Conservation (phyloP, 2,329 filamentous ascomycete species). For the Knoxdaviesia capensis region DNA sequence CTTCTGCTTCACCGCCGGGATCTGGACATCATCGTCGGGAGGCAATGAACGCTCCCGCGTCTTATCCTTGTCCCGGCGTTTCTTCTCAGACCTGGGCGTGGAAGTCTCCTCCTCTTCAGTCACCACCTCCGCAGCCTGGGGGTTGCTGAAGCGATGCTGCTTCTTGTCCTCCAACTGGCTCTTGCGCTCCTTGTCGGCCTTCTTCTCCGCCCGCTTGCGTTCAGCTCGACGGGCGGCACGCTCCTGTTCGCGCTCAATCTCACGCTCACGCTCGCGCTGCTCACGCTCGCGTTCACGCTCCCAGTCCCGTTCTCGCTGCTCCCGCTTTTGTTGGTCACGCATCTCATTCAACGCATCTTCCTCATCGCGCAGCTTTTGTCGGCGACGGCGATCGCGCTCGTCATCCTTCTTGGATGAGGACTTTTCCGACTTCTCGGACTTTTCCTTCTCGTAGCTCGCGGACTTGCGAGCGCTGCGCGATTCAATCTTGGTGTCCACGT, state of each 20-base stretch:
- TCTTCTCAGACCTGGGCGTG: conserved; percentile 14
- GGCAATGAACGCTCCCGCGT: conserved; percentile 13
- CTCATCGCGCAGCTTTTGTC: conserved; percentile 5
- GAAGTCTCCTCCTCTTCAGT: conserved; percentile 8
- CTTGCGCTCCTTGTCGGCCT: conserved; percentile 17
- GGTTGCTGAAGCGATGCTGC: conserved; percentile 8
- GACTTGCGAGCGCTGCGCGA: conserved; percentile 21
- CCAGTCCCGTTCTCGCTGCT: conserved; percentile 14
- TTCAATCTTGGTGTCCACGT: conserved; percentile 16
- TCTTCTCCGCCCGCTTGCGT: conserved; percentile 12
- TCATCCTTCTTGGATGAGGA: conserved; percentile 6
- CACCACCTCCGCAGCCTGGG: conserved; percentile 15
- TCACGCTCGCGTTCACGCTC: conserved; percentile 12
- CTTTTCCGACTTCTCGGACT: conserved; percentile 17
- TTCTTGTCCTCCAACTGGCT: conserved; percentile 16
- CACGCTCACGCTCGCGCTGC: conserved; percentile 5
- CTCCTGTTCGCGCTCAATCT: conserved; percentile 9
- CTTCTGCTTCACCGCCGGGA: conserved; percentile 5
- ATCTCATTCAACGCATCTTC: not conserved
- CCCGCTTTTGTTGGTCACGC: not conserved
- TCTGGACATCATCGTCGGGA: conserved; percentile 11
- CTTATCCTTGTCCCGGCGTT: conserved; percentile 10
- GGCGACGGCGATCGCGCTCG: conserved; percentile 14
- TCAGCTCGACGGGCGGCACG: conserved; percentile 5
- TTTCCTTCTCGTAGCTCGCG: conserved; percentile 25